Evolutionary conservation across 2,329 filamentous ascomycete genomes (phyloP).

Genomic region (Penicillium sp.): DNA sequence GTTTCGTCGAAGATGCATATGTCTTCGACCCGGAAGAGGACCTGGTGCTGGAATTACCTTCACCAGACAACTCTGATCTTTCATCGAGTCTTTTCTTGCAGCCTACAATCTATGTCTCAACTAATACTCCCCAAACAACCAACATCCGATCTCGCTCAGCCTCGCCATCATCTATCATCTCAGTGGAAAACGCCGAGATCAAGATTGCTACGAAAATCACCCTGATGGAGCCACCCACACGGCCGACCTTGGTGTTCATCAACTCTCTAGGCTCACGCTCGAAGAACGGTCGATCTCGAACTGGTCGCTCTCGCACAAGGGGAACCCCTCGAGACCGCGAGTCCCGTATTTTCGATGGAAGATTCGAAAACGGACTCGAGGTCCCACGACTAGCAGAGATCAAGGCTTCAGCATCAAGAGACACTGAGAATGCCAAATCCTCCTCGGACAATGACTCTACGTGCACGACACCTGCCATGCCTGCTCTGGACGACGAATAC

Average conservation of each 20-base stretch:
- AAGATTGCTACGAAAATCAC: constrained; percentile 40
- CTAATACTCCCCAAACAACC: constrained; percentile 25
- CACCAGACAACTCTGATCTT: constrained; percentile 34
- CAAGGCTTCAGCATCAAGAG: constrained; percentile 10
- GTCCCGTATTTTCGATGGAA: constrained; percentile 21
- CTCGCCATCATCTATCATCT: constrained; percentile 35
- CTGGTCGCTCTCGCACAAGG: constrained; percentile 17
- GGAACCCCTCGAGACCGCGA: constrained; percentile 21
- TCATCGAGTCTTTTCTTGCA: constrained; percentile 36
- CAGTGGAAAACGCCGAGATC: constrained; percentile 39
- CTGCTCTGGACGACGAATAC: constrained; percentile 9
- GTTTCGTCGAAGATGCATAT: constrained; percentile 37
- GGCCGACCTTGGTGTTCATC: constrained; percentile 40
- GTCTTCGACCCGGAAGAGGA: constrained; percentile 40
- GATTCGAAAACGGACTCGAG: constrained; percentile 19
- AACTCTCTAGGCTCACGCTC: constrained; percentile 29
- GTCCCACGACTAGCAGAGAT: constrained; percentile 17
- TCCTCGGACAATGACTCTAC: constrained; percentile 5
- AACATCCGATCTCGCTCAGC: constrained; percentile 30
- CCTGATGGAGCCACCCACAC: constrained; percentile 35
- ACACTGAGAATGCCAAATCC: not conserved
- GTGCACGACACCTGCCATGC: constrained; percentile 5
- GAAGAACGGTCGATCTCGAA: constrained; percentile 19
- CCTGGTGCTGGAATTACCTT: constrained; percentile 39
- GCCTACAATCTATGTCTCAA: constrained; percentile 36